A percentile compares a stretch with the other conserved stretches of the same genome.
These are phyloP conservation scores for Stagonosporopsis rhizophila DNA, from an alignment of 2,329 filamentous ascomycete species.

Conservation along the genomic window DNA sequence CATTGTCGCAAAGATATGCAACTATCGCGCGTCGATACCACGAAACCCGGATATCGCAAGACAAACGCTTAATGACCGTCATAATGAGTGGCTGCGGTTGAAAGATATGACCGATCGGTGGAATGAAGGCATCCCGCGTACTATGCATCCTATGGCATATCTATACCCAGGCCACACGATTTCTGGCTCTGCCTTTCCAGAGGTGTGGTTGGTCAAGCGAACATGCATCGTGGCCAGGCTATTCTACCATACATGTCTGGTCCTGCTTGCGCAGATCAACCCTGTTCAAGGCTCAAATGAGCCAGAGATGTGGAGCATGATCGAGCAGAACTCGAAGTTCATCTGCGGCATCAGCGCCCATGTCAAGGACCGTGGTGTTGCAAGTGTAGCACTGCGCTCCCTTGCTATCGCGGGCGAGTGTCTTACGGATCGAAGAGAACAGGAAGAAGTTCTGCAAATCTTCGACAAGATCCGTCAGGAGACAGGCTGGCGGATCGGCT, in stretches of 20 bases:
- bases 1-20: conserved; percentile 84
- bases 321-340: conserved; percentile 78
- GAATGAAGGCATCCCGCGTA: conserved; percentile 78
- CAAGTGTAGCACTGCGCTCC: conserved; percentile 79
- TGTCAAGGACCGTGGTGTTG: conserved; percentile 79
- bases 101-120: conserved; percentile 83
- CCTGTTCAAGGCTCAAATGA: conserved; percentile 68
- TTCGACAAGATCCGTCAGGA: conserved; percentile 77
- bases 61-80: conserved; percentile 68
- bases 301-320: conserved; percentile 73
- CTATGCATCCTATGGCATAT: conserved; percentile 87
- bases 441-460: conserved; percentile 80
- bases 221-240: conserved; percentile 81
- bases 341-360: conserved; percentile 91
- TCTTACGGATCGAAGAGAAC: conserved; percentile 72
- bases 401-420: conserved; percentile 79
- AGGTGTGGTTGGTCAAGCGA: conserved; percentile 87
- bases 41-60: conserved; percentile 66
- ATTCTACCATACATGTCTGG: conserved; percentile 88
- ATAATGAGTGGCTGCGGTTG: conserved; percentile 79
- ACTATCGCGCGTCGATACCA: conserved; percentile 77
- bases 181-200: conserved; percentile 79
- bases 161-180: conserved; percentile 71
- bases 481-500: conserved; percentile 79
- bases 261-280: conserved; percentile 80